Base-by-base conservation (phyloP, 2,329 filamentous ascomycete genomes). In the Calonectria crousiana region DNA sequence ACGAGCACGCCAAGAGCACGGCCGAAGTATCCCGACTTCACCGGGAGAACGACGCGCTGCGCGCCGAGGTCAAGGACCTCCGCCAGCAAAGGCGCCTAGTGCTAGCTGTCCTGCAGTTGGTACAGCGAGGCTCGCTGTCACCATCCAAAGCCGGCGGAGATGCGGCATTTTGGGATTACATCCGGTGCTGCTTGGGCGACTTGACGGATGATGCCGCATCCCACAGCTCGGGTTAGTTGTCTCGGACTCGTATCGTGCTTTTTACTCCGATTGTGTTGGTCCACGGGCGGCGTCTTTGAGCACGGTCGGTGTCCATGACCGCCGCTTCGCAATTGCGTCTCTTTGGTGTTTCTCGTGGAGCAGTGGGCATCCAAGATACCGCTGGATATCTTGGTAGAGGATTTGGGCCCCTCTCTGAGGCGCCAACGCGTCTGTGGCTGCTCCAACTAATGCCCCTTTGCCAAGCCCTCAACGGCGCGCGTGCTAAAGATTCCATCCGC, bases 161-260 rank as follows among this genome's bases (percentile, higher is more conserved):
- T 69, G 71, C 71, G 53, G 71, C n/a, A 69, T 64, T 73, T 69
- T 69, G 64, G n/a, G 38, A 66, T 36, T 58, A 73, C 28, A 56
- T 69, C 56, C 47, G 67, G 26, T 49, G 65, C 65, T 73, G 66
- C 58, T 68, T 64, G 34, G 47, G 56, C 10, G 56, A 73, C 56
- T 51, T 66, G 47, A 23, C 53, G 20, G 66, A 65, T 53, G 66
- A 66, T 65, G 56, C 66, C 44, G 13, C 36, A 18, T 38, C 56
- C 34, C 47, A 53, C 28, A 56, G 38, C 32, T 49, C 52, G 38
- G 32, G 11, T 28, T 72, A 72, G 64, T n/a, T 44, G 52, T 30
- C 36, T 69, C 38, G 26, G 44, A 47, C 44, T 47, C 41, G 38
- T 49, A 13, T 26, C 34, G 8, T 28, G 14, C 28, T 62, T 23